phyloP scores from a whole-genome alignment of 805 yeast genomes.

The Candida dajiaensis region DNA sequence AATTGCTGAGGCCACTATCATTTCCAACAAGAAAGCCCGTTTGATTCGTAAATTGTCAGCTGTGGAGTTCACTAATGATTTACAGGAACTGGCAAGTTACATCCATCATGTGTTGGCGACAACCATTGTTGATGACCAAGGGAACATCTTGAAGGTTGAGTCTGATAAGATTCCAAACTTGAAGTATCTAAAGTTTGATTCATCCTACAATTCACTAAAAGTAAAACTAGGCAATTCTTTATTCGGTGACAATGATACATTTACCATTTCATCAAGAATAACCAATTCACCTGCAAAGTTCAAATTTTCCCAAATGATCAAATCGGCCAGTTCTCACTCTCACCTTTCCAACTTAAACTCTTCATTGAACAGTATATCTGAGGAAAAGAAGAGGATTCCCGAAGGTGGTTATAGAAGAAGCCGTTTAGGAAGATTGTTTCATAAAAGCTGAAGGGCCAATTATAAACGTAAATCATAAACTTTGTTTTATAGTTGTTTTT shows the following conservation, averaged over 20 bases:
- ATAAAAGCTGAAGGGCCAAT: background rate
- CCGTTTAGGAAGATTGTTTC: constrained; percentile 8
- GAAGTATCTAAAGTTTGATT: constrained; percentile 12
- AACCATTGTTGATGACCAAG: constrained; percentile 14
- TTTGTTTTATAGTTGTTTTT: background rate
- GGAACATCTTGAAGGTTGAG: constrained; percentile 5
- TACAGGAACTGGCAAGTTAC: constrained; percentile 6
- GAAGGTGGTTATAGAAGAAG: constrained; percentile 1
- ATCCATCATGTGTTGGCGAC: constrained; percentile 4
- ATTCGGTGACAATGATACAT: constrained; percentile 1
- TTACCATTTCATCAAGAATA: constrained; percentile 2
- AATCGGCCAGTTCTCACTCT: constrained; percentile 22
- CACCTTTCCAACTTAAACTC: constrained; percentile 13
- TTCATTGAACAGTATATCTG: constrained; percentile 6
- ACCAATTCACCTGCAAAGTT: constrained; percentile 15
- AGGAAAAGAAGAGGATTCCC: background rate
- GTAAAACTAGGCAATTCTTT: constrained; percentile 6
- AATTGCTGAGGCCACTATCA: constrained; percentile 17
- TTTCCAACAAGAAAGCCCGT: constrained; percentile 17
- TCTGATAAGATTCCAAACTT: constrained; percentile 5
- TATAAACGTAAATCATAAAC: background rate
- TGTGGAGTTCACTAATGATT: constrained; percentile 13
- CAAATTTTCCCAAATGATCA: constrained; percentile 19
- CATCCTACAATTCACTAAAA: constrained; percentile 8
- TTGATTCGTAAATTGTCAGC: constrained; percentile 19